Evolutionary conservation across 1,284 basidiomycete genomes (phyloP).

Genomic region (Neolentinus lepideus): DNA sequence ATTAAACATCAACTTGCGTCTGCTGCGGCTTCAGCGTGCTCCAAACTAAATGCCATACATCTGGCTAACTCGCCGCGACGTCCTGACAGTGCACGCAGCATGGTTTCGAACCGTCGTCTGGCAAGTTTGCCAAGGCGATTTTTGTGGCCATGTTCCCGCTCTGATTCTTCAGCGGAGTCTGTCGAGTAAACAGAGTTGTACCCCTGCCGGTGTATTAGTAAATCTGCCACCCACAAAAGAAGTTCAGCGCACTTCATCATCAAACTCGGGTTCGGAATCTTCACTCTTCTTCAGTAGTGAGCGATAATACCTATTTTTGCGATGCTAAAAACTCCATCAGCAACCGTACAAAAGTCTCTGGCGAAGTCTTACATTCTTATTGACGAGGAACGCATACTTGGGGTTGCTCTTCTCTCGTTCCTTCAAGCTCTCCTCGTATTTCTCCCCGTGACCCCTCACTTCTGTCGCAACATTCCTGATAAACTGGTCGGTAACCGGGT

Average conservation of each 20-base stretch:
- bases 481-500: conserved; percentile 73
- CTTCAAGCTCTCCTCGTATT: conserved; percentile 70
- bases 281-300: conserved; percentile 65
- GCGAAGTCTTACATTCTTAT: conserved; percentile 47
- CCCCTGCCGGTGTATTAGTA: conserved; percentile 43
- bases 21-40: conserved; percentile 89
- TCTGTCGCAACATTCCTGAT: conserved; percentile 81
- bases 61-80: conserved; percentile 87
- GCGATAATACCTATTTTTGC: conserved; percentile 76
- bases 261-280: conserved; percentile 61
- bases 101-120: conserved; percentile 77
- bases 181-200: conserved; percentile 91
- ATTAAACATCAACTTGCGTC: conserved; percentile 48
- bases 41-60: conserved; percentile 93
- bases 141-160: conserved; percentile 73
- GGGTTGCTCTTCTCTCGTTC: conserved; percentile 77
- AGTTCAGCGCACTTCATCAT: conserved; percentile 65
- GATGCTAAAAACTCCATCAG: conserved; percentile 44
- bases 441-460: conserved; percentile 73
- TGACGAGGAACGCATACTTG: conserved; percentile 77
- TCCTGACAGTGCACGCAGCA: conserved; percentile 83
- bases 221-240: not conserved
- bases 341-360: conserved; percentile 6
- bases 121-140: conserved; percentile 72
- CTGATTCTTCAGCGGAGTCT: conserved; percentile 92